Evolutionary conservation across 2,329 filamentous ascomycete genomes (phyloP).

Genomic region (Aspergillus tubingensis): DNA sequence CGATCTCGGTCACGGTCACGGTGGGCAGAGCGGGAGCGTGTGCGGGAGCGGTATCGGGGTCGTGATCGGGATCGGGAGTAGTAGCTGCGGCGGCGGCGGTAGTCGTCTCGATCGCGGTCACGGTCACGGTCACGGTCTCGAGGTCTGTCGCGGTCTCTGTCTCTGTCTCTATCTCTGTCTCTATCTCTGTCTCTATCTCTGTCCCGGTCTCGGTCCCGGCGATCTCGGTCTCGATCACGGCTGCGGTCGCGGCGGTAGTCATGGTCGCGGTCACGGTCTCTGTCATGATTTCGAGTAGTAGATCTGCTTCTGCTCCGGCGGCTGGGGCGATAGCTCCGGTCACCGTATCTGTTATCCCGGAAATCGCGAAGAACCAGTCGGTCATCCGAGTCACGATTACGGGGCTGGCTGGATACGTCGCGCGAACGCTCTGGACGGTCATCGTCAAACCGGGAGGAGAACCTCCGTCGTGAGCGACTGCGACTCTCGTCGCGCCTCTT

Average conservation of each 20-base stretch:
- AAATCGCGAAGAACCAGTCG: conserved; percentile 34
- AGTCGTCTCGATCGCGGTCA: conserved; percentile 14
- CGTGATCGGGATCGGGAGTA: conserved; percentile 28
- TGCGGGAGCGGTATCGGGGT: too few species aligned
- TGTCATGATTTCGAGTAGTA: conserved; percentile 27
- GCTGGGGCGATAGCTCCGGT: conserved; percentile 36
- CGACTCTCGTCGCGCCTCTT: conserved; percentile 29
- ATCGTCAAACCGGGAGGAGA: conserved; percentile 32
- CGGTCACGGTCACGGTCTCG: conserved; percentile 15
- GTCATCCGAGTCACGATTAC: conserved; percentile 38
- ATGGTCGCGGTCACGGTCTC: conserved; percentile 30
- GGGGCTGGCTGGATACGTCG: conserved; percentile 31
- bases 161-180: conserved; percentile 11
- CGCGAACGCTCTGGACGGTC: conserved; percentile 33
- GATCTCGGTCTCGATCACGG: conserved; percentile 13
- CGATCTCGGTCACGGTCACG: conserved; percentile 16
- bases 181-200: conserved; percentile 14
- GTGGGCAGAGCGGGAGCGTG: conserved; percentile 15
- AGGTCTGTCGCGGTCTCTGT: conserved; percentile 12
- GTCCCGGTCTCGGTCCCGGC: conserved; percentile 15
- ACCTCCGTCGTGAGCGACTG: conserved; percentile 33
- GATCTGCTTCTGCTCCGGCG: conserved; percentile 41
- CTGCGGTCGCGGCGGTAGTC: conserved; percentile 29
- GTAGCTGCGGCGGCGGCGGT: conserved; percentile 21
- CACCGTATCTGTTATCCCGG: conserved; percentile 30